Evolutionary conservation across 2,329 filamentous ascomycete species (phyloP).

Genomic region (Fusarium keratoplasticum): DNA sequence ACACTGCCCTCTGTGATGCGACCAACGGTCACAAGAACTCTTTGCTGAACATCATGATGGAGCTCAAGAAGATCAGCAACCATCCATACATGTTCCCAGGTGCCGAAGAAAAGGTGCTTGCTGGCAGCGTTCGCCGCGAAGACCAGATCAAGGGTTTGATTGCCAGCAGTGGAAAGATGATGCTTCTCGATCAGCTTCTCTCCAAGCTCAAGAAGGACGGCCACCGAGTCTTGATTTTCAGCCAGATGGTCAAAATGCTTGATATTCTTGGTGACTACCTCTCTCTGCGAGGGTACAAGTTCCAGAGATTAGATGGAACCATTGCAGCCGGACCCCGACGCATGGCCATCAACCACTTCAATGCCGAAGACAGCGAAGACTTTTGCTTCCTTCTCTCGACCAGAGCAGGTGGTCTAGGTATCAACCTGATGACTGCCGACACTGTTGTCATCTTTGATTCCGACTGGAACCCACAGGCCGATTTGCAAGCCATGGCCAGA

Average conservation of each 20-base stretch:
- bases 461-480: constrained; percentile 98
- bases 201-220: constrained; percentile 93
- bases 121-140: constrained; percentile 83
- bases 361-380: constrained; percentile 93
- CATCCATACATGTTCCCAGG: constrained; percentile 98
- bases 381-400: constrained; percentile 98
- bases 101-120: constrained; percentile 89
- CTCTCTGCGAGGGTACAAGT: constrained; percentile 91
- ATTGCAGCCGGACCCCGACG: constrained; percentile 89
- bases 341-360: constrained; percentile 98
- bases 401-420: constrained; percentile 94
- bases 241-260: constrained; percentile 99
- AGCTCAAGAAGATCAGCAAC: constrained; percentile 98
- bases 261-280: constrained; percentile 96
- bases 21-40: constrained; percentile 93
- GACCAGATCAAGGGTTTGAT: constrained; percentile 94
- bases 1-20: constrained; percentile 91
- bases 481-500: constrained; percentile 97
- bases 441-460: constrained; percentile 98
- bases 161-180: constrained; percentile 99
- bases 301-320: constrained; percentile 94
- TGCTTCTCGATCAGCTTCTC: constrained; percentile 95
- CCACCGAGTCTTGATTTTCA: constrained; percentile 97
- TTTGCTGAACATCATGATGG: constrained; percentile 98
- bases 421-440: constrained; percentile 98